Conservation (phyloP, 2,329 filamentous ascomycete genomes). For the Penicillium rolfsii region DNA sequence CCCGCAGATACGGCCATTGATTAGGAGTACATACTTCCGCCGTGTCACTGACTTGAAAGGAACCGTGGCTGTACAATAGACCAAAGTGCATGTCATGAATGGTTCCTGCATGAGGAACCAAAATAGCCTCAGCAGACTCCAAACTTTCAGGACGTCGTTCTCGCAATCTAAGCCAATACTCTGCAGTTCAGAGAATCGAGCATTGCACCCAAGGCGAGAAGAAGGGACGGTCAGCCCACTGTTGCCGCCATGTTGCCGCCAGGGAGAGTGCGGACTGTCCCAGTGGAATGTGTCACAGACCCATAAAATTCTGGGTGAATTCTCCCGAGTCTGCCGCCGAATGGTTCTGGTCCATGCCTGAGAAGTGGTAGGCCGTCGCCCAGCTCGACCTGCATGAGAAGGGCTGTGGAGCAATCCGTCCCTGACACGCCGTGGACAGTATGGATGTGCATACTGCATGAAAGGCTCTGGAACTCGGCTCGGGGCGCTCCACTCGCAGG, state of each 20-base stretch:
- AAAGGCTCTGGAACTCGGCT: conserved; percentile 19
- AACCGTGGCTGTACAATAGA: conserved; percentile 13
- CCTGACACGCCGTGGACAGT: conserved; percentile 27
- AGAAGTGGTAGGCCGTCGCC: conserved; percentile 27
- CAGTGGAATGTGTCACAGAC: conserved; percentile 31
- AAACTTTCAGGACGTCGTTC: conserved; percentile 2
- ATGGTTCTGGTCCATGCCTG: conserved; percentile 27
- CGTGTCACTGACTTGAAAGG: conserved; percentile 1
- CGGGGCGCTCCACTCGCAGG: conserved; percentile 3
- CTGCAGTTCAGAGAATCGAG: background rate
- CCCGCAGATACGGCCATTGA: background rate
- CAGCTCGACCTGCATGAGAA: conserved; percentile 28
- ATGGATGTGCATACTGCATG: conserved; percentile 33
- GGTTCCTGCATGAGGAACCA: conserved; percentile 12
- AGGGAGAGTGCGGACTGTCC: conserved; percentile 17
- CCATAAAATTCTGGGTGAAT: conserved; percentile 17
- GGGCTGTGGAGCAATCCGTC: conserved; percentile 27
- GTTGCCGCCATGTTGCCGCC: conserved; percentile 24
- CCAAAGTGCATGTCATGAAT: conserved; percentile 4
- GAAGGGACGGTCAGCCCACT: conserved; percentile 8
- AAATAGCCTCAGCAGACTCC: conserved; percentile 5
- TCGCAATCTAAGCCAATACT: conserved; percentile 11
- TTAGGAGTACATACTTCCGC: background rate
- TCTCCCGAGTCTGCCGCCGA: conserved; percentile 24
- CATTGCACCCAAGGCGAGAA: background rate